phyloP scores from a whole-genome alignment of 2,329 filamentous ascomycete species.

The Fusarium secorum region DNA sequence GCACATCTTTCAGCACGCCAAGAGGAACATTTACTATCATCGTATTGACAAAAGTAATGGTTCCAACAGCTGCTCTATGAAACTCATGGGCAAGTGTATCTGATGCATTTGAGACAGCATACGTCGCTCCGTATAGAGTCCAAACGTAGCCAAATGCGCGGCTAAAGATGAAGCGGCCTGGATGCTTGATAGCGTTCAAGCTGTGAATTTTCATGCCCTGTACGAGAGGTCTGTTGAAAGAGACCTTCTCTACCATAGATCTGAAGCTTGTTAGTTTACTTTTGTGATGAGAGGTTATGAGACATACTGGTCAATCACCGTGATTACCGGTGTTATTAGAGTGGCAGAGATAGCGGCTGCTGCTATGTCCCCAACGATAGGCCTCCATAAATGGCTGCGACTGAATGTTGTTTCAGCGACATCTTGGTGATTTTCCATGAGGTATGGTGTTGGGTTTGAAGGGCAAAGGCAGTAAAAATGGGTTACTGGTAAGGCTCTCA shows the following conservation, averaged over 20 bases:
- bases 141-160: slow-evolving; percentile 42
- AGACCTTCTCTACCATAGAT: slow-evolving; percentile 37
- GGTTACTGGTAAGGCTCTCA: background rate
- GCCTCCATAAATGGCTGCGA: slow-evolving; percentile 23
- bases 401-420: background rate
- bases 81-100: slow-evolving; percentile 41
- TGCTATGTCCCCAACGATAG: slow-evolving; percentile 36
- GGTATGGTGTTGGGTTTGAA: accelerated
- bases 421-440: slow-evolving; percentile 29
- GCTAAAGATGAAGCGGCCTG: slow-evolving; percentile 37
- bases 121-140: slow-evolving; percentile 43
- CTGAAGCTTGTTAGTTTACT: background rate
- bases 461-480: too few relatives aligned
- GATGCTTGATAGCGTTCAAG: slow-evolving; percentile 25
- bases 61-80: slow-evolving; percentile 36
- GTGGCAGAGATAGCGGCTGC: slow-evolving; percentile 41
- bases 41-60: slow-evolving; percentile 41
- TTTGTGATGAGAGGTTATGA: too few relatives aligned
- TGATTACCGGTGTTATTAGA: slow-evolving; percentile 41
- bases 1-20: slow-evolving; percentile 45
- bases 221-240: slow-evolving; percentile 24
- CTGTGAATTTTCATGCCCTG: slow-evolving; percentile 25
- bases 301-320: slow-evolving; percentile 41
- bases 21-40: slow-evolving; percentile 45
- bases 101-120: slow-evolving; percentile 41